Conservation (phyloP, 345 rosid species). For the Eucalyptus cloeziana region DNA sequence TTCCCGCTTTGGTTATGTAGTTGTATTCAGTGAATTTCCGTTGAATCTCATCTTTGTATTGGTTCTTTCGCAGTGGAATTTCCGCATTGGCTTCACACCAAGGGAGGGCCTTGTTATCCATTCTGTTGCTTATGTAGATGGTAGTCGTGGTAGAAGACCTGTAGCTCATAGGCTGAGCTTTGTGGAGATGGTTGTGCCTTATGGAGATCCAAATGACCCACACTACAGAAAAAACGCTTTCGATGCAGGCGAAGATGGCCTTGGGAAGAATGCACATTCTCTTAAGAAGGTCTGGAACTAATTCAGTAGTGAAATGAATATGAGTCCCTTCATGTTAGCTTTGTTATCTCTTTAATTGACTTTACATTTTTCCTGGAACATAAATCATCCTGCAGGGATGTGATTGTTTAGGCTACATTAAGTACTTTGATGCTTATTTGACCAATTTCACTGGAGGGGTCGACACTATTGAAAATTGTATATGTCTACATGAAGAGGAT, state of each 20-base stretch:
- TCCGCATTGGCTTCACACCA: conserved; percentile 90
- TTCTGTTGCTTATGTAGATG: conserved; percentile 87
- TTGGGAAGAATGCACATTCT: conserved; percentile 93
- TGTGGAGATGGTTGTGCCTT: conserved; percentile 96
- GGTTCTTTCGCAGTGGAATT: conserved; percentile 68
- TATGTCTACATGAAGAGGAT: conserved; percentile 92
- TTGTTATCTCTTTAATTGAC: neutral
- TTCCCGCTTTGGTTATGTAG: neutral
- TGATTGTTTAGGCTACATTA: conserved; percentile 81
- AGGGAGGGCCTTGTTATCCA: conserved; percentile 85
- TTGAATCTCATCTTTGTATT: neutral
- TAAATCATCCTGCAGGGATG: conserved; percentile 43
- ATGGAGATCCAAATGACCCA: conserved; percentile 95
- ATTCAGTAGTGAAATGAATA: neutral
- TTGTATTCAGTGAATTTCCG: neutral
- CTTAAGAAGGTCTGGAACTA: conserved; percentile 57
- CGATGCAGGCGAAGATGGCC: conserved; percentile 97
- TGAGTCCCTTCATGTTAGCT: neutral
- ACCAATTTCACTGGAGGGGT: conserved; percentile 86
- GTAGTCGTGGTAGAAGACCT: conserved; percentile 84
- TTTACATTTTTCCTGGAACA: neutral
- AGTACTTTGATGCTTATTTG: conserved; percentile 87
- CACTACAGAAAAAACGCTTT: conserved; percentile 94
- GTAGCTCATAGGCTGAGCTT: conserved; percentile 86
- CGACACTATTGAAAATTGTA: conserved; percentile 86